Evolutionary conservation across 169 alveolate genomes (phyloP).

Genomic region (Babesia ovis): DNA sequence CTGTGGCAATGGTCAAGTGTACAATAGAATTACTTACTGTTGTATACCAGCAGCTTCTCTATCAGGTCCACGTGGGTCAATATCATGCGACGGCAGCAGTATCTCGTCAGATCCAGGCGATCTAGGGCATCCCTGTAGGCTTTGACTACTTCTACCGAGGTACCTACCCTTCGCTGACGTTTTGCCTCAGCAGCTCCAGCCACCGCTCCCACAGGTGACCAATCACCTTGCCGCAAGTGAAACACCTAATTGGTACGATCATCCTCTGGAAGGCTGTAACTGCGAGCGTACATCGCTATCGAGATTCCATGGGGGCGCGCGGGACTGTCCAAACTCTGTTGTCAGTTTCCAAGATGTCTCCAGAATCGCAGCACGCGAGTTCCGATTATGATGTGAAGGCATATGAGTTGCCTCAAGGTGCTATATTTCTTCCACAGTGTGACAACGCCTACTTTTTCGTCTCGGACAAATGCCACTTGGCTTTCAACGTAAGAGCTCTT

Average conservation of each 20-base stretch:
- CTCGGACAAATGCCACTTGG: constrained; percentile 16
- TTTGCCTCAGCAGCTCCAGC: constrained; percentile 87
- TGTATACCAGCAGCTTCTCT: constrained; percentile 95
- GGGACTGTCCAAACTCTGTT: not conserved
- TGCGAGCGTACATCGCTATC: not conserved
- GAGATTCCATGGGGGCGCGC: constrained; percentile 51
- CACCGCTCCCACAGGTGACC: constrained; percentile 97
- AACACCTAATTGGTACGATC: constrained; percentile 99
- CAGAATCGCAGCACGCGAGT: constrained; percentile 5
- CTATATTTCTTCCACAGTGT: constrained; percentile 3
- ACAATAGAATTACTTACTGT: constrained; percentile 73
- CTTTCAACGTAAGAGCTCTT: constrained; percentile 6
- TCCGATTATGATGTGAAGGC: constrained; percentile 19
- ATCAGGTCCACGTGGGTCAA: constrained; percentile 98
- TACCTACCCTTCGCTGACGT: constrained; percentile 87
- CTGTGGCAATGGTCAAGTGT: constrained; percentile 9
- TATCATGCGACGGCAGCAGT: constrained; percentile 93
- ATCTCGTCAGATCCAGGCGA: constrained; percentile 87
- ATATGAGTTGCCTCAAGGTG: constrained; percentile 13
- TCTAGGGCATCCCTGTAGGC: constrained; percentile 90
- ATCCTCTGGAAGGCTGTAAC: constrained; percentile 67
- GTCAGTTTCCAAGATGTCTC: constrained; percentile 21
- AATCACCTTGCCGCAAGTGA: constrained; percentile 99
- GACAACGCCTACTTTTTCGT: constrained; percentile 33
- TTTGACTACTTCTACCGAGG: not conserved